These are phyloP conservation scores for Paramyrothecium sp. DNA, from an alignment of 2,329 filamentous ascomycete genomes.

Conservation along the genomic window DNA sequence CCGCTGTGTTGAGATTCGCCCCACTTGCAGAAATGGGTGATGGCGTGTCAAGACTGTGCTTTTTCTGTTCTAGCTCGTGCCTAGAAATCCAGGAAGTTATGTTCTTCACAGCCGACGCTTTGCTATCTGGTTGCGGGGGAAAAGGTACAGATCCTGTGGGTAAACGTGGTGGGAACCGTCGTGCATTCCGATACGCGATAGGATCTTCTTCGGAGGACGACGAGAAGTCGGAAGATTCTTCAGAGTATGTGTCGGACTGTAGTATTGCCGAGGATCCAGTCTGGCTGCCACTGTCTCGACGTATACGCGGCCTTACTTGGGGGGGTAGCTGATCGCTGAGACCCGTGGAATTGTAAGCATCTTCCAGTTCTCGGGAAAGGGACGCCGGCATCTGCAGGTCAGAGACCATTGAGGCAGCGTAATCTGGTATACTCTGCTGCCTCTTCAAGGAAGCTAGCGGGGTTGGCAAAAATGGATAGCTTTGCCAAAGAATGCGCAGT, in stretches of 20 bases:
- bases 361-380: too few relatives aligned
- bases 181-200: constrained; percentile 24
- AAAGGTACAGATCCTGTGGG: constrained; percentile 21
- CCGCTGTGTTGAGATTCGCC: too few relatives aligned
- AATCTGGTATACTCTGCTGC: too few relatives aligned
- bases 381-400: too few relatives aligned
- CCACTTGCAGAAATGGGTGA: background rate
- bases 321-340: too few relatives aligned
- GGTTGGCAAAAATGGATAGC: too few relatives aligned
- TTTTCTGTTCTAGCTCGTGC: constrained; percentile 19
- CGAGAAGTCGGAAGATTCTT: background rate
- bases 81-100: constrained; percentile 32
- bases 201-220: constrained; percentile 23
- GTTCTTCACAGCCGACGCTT: constrained; percentile 25
- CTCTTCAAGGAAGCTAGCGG: too few relatives aligned
- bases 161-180: constrained; percentile 29
- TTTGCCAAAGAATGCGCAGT: too few relatives aligned
- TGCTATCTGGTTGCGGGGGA: constrained; percentile 17
- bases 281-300: background rate
- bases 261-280: constrained; percentile 7
- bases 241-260: constrained; percentile 8
- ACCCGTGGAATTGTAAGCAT: too few relatives aligned
- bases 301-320: too few relatives aligned
- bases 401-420: too few relatives aligned
- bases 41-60: constrained; percentile 9